Evolutionary conservation across 768 basidiomycete species (phyloP).

Genomic region (Naganishia vaughanmartiniae): DNA sequence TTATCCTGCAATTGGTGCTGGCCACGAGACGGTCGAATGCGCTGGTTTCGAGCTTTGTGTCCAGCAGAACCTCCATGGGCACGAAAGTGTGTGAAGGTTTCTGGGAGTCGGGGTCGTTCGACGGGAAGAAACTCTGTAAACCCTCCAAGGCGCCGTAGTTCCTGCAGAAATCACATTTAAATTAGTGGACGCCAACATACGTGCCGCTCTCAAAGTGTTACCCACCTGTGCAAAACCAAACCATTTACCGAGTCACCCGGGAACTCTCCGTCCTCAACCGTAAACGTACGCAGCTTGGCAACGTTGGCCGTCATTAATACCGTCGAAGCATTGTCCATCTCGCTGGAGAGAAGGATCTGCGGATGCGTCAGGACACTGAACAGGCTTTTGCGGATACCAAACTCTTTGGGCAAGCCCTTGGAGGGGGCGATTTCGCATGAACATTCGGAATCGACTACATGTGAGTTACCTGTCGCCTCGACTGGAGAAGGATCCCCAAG

Average conservation of each 20-base stretch:
- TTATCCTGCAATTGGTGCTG: slow-evolving; percentile 77
- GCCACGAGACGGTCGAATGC: slow-evolving; percentile 87
- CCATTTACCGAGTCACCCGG: slow-evolving; percentile 79
- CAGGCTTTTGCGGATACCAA: slow-evolving; percentile 60
- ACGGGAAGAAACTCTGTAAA: slow-evolving; percentile 82
- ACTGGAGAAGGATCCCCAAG: slow-evolving; percentile 12
- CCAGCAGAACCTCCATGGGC: slow-evolving; percentile 86
- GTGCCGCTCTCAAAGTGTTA: slow-evolving; percentile 8
- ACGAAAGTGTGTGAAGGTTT: slow-evolving; percentile 55
- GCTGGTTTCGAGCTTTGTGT: slow-evolving; percentile 73
- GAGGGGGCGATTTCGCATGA: slow-evolving; percentile 27
- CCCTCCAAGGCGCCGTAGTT: slow-evolving; percentile 75
- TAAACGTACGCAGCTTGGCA: slow-evolving; percentile 72
- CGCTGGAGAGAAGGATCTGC: slow-evolving; percentile 75
- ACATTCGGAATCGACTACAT: not conserved
- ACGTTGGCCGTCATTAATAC: slow-evolving; percentile 75
- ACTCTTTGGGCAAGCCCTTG: slow-evolving; percentile 44
- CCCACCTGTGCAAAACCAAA: slow-evolving; percentile 77
- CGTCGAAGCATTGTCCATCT: slow-evolving; percentile 59
- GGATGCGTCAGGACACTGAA: slow-evolving; percentile 86
- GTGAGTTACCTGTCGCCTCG: not conserved
- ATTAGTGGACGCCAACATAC: not conserved
- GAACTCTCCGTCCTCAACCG: slow-evolving; percentile 75
- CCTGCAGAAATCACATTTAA: slow-evolving; percentile 53
- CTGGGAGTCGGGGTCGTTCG: slow-evolving; percentile 25